These are phyloP conservation scores for Fusarium nelsonii DNA, from an alignment of 2,329 filamentous ascomycete genomes.

Conservation along the genomic window DNA sequence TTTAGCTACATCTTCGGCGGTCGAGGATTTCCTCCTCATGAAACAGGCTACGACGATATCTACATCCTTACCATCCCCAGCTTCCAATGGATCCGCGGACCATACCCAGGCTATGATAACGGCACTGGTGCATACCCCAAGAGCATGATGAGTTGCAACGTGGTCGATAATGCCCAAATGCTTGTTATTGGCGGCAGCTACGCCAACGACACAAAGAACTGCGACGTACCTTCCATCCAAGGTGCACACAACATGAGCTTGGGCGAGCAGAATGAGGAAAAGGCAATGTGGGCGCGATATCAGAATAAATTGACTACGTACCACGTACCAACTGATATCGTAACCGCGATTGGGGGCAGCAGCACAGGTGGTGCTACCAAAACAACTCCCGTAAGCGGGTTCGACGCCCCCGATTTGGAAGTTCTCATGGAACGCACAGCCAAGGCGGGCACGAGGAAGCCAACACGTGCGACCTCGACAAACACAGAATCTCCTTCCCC, in stretches of 20 bases:
- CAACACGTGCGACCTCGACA: conserved; percentile 2
- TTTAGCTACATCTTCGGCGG: conserved; percentile 13
- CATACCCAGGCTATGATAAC: neutral
- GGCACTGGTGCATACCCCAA: neutral
- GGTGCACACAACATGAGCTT: conserved; percentile 17
- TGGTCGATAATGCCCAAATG: conserved; percentile 4
- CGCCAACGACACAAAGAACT: conserved; percentile 1
- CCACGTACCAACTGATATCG: conserved; percentile 3
- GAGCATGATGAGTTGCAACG: conserved; percentile 23
- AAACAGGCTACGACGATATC: conserved; percentile 14
- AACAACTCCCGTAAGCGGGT: conserved; percentile 14
- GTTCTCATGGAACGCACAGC: conserved; percentile 10
- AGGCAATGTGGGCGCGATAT: conserved; percentile 13
- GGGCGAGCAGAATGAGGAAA: conserved; percentile 10
- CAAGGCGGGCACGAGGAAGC: neutral
- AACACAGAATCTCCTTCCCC: neutral
- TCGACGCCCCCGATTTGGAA: conserved; percentile 11
- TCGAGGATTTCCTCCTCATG: neutral
- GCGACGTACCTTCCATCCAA: conserved; percentile 1
- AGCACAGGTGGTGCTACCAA: neutral
- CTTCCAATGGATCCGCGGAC: conserved; percentile 15
- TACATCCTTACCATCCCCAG: conserved; percentile 21
- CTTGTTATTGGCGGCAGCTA: conserved; percentile 10
- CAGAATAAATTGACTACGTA: conserved; percentile 5
- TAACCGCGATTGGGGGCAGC: conserved; percentile 1